A percentile compares a stretch with the other conserved stretches of the same genome.
phyloP scores from a whole-genome alignment of 768 basidiomycete species.

The Psilocybe sp. region DNA sequence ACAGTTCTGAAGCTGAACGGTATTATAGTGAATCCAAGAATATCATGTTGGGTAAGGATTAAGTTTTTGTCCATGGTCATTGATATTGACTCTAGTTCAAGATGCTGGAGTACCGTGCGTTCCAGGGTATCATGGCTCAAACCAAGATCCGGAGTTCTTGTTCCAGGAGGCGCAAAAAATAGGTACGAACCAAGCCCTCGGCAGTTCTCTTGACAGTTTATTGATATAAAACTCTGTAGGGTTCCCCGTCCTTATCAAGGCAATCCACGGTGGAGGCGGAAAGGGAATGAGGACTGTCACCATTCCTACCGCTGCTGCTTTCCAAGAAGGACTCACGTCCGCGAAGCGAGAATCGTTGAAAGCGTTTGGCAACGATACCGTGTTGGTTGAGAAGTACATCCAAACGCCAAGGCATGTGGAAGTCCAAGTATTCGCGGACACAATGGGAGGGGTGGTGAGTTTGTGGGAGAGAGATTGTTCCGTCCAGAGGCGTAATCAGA shows the following conservation, averaged over 20 bases:
- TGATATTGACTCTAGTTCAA: slow-evolving; percentile 20
- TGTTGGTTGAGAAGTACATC: slow-evolving; percentile 89
- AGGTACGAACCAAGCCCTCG: slow-evolving; percentile 34
- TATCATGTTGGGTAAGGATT: slow-evolving; percentile 74
- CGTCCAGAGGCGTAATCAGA: slow-evolving; percentile 90
- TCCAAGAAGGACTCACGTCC: slow-evolving; percentile 78
- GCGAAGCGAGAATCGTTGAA: slow-evolving; percentile 88
- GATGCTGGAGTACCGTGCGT: slow-evolving; percentile 91
- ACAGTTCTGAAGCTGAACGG: neutral
- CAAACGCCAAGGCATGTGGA: slow-evolving; percentile 87
- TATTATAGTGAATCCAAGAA: slow-evolving; percentile 79
- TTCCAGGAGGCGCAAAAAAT: slow-evolving; percentile 68
- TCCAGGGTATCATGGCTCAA: slow-evolving; percentile 87
- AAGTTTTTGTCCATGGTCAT: neutral
- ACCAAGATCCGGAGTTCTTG: slow-evolving; percentile 75
- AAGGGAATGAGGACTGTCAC: slow-evolving; percentile 90
- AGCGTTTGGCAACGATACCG: slow-evolving; percentile 82
- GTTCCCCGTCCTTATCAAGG: slow-evolving; percentile 93
- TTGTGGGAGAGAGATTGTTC: slow-evolving; percentile 96
- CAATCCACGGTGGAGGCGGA: slow-evolving; percentile 93
- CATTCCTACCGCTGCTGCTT: slow-evolving; percentile 55
- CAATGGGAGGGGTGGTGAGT: slow-evolving; percentile 75
- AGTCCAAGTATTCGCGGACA: slow-evolving; percentile 92
- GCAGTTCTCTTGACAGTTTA: neutral
- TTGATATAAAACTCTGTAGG: slow-evolving; percentile 34